phyloP scores from a whole-genome alignment of 2,329 filamentous ascomycete genomes.

The Leptographium wingfieldii region DNA sequence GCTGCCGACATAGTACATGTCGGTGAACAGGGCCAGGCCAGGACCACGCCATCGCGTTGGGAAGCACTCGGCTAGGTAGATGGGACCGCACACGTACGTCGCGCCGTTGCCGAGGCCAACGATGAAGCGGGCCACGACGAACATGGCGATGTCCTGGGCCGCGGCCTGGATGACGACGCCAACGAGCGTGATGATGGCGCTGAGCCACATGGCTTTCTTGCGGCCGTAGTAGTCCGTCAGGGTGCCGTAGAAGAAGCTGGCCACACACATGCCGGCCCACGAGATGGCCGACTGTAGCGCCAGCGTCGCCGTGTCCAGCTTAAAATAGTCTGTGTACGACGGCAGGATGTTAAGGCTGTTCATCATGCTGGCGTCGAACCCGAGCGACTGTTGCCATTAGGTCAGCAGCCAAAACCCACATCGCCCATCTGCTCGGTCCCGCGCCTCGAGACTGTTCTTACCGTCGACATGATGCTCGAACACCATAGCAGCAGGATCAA shows the following conservation, averaged over 20 bases:
- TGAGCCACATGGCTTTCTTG: slow-evolving; percentile 10
- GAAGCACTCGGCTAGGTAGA: slow-evolving; percentile 41
- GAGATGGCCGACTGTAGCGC: slow-evolving; percentile 6
- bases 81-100: slow-evolving; percentile 44
- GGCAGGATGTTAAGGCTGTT: slow-evolving; percentile 20
- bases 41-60: neutral
- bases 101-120: slow-evolving; percentile 51
- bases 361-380: neutral
- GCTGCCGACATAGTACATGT: slow-evolving; percentile 40
- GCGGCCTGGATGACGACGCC: slow-evolving; percentile 11
- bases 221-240: slow-evolving; percentile 14
- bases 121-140: slow-evolving; percentile 45
- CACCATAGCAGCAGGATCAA: slow-evolving; percentile 3
- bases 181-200: slow-evolving; percentile 7
- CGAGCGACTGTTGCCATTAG: neutral
- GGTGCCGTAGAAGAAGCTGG: slow-evolving; percentile 10
- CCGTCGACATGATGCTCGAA: slow-evolving; percentile 1
- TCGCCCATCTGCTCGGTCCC: too few species aligned
- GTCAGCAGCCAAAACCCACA: neutral
- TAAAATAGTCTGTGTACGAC: slow-evolving; percentile 20
- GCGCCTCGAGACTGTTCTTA: neutral
- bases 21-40: neutral
- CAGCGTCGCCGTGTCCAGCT: slow-evolving; percentile 18
- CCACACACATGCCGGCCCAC: slow-evolving; percentile 12
- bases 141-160: slow-evolving; percentile 35